Evolutionary conservation across 164 flowering plant species (phyloP).

Genomic region (Magnolia changhungtana): DNA sequence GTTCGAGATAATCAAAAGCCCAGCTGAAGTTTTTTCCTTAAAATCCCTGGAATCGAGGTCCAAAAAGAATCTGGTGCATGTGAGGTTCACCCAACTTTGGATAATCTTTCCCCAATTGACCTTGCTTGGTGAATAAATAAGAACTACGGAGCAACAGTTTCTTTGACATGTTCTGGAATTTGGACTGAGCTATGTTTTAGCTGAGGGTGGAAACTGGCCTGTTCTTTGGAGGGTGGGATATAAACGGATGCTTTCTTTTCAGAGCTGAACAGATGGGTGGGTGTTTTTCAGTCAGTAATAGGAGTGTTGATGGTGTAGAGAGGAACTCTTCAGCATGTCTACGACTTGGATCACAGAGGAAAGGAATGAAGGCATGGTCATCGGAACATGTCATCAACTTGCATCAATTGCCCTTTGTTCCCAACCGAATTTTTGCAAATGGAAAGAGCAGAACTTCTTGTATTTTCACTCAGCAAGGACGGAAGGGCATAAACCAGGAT

Average conservation of each 20-base stretch:
- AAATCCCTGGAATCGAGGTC: conserved; percentile 14
- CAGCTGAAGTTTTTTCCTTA: conserved; percentile 7
- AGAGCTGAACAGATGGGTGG: conserved; percentile 57
- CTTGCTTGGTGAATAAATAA: conserved; percentile 12
- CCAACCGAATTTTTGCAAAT: conserved; percentile 68
- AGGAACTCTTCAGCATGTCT: conserved; percentile 34
- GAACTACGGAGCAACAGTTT: neutral
- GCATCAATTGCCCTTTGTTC: conserved; percentile 61
- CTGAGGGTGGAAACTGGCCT: neutral
- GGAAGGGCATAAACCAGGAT: conserved; percentile 94
- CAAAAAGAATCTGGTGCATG: conserved; percentile 15
- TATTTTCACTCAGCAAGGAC: conserved; percentile 89
- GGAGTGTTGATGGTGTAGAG: conserved; percentile 32
- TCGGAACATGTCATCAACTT: conserved; percentile 44
- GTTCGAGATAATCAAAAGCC: conserved; percentile 26
- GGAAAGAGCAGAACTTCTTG: conserved; percentile 74
- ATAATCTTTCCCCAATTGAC: conserved; percentile 27
- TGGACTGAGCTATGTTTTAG: conserved; percentile 3
- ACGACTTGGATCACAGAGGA: conserved; percentile 33
- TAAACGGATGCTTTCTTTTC: conserved; percentile 26
- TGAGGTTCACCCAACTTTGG: conserved; percentile 29
- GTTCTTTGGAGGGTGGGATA: conserved; percentile 1
- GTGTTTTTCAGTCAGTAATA: conserved; percentile 60
- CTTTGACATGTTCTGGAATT: neutral
- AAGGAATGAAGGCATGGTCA: conserved; percentile 43